These are phyloP conservation scores for Eimeria mitis DNA, from an alignment of 169 alveolate genomes.

Conservation along the genomic window DNA sequence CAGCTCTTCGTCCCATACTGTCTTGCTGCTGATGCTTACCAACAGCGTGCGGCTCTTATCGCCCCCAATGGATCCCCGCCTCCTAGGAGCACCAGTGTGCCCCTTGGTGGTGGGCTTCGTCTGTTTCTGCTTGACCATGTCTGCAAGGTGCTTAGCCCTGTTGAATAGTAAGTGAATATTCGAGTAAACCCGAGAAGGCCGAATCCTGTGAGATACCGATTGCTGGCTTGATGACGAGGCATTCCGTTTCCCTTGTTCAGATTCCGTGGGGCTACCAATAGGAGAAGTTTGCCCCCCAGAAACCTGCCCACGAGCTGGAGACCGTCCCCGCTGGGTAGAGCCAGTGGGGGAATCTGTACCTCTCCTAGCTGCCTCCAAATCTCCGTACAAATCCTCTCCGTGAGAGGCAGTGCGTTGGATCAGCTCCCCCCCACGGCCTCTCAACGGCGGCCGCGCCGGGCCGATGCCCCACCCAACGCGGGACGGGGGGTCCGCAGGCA, in stretches of 20 bases:
- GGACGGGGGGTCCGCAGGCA: slow-evolving; percentile 71
- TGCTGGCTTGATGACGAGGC: slow-evolving; percentile 34
- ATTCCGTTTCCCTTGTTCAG: slow-evolving; percentile 3
- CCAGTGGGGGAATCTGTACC: neutral
- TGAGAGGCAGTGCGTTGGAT: slow-evolving; percentile 26
- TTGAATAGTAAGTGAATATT: slow-evolving; percentile 40
- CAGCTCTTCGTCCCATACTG: slow-evolving; percentile 73
- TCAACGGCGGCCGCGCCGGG: slow-evolving; percentile 51
- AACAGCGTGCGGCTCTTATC: slow-evolving; percentile 62
- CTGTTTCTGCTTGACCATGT: slow-evolving; percentile 15
- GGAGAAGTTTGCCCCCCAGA: neutral
- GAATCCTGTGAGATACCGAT: slow-evolving; percentile 37
- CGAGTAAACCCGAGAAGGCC: slow-evolving; percentile 51
- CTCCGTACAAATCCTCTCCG: neutral
- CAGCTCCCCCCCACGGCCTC: slow-evolving; percentile 32
- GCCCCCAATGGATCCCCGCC: slow-evolving; percentile 70
- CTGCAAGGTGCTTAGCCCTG: slow-evolving; percentile 62
- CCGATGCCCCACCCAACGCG: slow-evolving; percentile 81
- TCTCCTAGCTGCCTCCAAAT: neutral
- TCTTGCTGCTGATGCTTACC: slow-evolving; percentile 44
- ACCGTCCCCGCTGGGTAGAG: neutral
- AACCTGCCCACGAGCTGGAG: neutral
- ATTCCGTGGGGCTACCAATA: neutral
- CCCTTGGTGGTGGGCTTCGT: neutral
- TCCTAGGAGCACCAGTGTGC: neutral